Evolutionary conservation across 1,139 yeast genomes (phyloP).

Genomic region (Suhomyces chickasaworum): DNA sequence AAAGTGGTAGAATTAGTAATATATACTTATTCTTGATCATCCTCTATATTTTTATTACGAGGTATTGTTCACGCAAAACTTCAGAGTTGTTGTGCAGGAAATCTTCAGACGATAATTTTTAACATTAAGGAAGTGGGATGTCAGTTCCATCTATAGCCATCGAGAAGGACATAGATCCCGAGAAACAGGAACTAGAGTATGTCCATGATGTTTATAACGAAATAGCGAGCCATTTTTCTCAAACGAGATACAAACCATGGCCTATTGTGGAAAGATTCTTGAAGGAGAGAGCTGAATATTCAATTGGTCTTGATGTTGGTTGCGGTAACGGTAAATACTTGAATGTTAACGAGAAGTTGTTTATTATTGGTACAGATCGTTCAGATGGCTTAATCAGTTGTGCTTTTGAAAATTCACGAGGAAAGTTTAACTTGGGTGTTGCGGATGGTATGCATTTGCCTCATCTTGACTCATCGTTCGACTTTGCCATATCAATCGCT

Average conservation of each 20-base stretch:
- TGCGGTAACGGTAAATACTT: constrained; percentile 97
- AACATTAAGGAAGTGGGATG: constrained; percentile 13
- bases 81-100: neutral
- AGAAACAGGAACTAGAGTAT: constrained; percentile 65
- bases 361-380: constrained; percentile 79
- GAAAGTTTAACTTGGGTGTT: constrained; percentile 48
- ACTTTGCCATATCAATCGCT: constrained; percentile 93
- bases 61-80: neutral
- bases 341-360: constrained; percentile 65
- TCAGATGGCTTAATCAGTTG: constrained; percentile 76
- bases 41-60: no score
- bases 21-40: neutral
- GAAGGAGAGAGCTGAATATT: constrained; percentile 30
- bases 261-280: constrained; percentile 85
- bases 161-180: constrained; percentile 42
- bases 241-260: constrained; percentile 96
- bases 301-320: constrained; percentile 73
- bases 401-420: constrained; percentile 54
- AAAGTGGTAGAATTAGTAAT: neutral
- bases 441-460: constrained; percentile 81
- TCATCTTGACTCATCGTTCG: constrained; percentile 60
- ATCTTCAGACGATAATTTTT: neutral
- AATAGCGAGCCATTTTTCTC: constrained; percentile 90
- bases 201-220: constrained; percentile 92
- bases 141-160: constrained; percentile 37